Conservation (phyloP, 1,284 basidiomycete genomes). For the Psilocybe mexicana region DNA sequence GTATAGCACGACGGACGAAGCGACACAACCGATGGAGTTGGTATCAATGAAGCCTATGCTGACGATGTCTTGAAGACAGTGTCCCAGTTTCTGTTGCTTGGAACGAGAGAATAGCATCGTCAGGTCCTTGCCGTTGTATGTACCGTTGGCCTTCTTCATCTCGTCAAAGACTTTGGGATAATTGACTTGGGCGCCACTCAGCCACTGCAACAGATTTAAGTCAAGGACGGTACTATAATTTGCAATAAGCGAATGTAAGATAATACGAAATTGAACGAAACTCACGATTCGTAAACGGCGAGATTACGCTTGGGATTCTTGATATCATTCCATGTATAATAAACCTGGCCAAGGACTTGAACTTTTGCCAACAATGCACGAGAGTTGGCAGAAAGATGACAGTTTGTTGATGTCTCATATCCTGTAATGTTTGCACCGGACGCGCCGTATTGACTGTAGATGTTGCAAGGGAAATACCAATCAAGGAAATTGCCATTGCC, state of each 20-base stretch:
- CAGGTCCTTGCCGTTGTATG: slow-evolving; percentile 83
- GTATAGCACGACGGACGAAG: slow-evolving; percentile 92
- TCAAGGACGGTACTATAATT: slow-evolving; percentile 80
- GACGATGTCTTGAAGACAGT: slow-evolving; percentile 85
- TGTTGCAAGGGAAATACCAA: slow-evolving; percentile 97
- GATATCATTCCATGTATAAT: slow-evolving; percentile 91
- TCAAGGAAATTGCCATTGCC: slow-evolving; percentile 56
- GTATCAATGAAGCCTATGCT: slow-evolving; percentile 95
- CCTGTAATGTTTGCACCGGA: slow-evolving; percentile 65
- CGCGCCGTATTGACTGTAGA: slow-evolving; percentile 76
- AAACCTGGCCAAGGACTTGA: slow-evolving; percentile 79
- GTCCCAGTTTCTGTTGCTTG: slow-evolving; percentile 64
- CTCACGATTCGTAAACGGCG: slow-evolving; percentile 89
- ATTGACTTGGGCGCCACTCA: slow-evolving; percentile 74
- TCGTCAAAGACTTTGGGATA: slow-evolving; percentile 85
- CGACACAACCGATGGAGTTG: slow-evolving; percentile 92
- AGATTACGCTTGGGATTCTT: slow-evolving; percentile 72
- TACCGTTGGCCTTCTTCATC: slow-evolving; percentile 69
- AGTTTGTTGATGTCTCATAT: slow-evolving; percentile 66
- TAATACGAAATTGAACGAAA: slow-evolving; percentile 14
- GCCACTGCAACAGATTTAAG: slow-evolving; percentile 81
- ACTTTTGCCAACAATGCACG: slow-evolving; percentile 51
- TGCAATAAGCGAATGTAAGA: slow-evolving; percentile 5
- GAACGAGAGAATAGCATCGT: slow-evolving; percentile 79
- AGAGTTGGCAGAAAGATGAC: slow-evolving; percentile 68